Evolutionary conservation across 2,329 filamentous ascomycete species (phyloP).

Genomic region (Esteya vermicola): DNA sequence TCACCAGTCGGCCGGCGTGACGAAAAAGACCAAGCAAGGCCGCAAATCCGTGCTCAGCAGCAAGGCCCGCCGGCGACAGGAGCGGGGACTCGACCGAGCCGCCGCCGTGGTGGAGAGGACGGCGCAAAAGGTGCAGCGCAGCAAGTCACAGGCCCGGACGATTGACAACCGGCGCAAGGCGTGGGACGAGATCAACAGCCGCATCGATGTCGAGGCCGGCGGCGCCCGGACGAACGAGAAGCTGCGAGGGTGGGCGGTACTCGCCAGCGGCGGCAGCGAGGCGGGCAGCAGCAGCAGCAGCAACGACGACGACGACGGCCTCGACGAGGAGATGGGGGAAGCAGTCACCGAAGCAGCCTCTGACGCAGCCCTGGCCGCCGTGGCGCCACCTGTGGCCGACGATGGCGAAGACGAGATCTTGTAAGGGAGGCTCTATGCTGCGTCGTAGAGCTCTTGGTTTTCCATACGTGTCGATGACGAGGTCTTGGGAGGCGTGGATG

Average conservation of each 20-base stretch:
- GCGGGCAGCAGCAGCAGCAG: too few relatives aligned
- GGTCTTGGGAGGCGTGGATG: background rate
- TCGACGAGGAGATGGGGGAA: slow-evolving; percentile 8
- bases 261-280: slow-evolving; percentile 1
- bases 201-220: slow-evolving; percentile 1
- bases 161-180: slow-evolving; percentile 35
- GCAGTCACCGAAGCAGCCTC: background rate
- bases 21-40: slow-evolving; percentile 46
- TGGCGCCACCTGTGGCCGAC: slow-evolving; percentile 2
- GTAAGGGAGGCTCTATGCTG: too few relatives aligned
- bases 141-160: slow-evolving; percentile 30
- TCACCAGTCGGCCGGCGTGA: slow-evolving; percentile 51
- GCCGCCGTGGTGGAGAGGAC: slow-evolving; percentile 46
- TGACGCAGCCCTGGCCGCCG: background rate
- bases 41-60: slow-evolving; percentile 40
- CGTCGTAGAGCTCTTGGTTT: too few relatives aligned
- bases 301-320: slow-evolving; percentile 4
- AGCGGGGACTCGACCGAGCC: slow-evolving; percentile 43
- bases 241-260: slow-evolving; percentile 3
- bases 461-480: too few relatives aligned
- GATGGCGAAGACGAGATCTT: slow-evolving; percentile 12
- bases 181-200: slow-evolving; percentile 43
- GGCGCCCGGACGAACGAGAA: slow-evolving; percentile 4
- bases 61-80: slow-evolving; percentile 40
- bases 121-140: slow-evolving; percentile 38